Percentiles rank a stretch among this genome's conserved stretches.
Conservation (phyloP, 2,329 filamentous ascomycete genomes). For the Colletotrichum sp. region DNA sequence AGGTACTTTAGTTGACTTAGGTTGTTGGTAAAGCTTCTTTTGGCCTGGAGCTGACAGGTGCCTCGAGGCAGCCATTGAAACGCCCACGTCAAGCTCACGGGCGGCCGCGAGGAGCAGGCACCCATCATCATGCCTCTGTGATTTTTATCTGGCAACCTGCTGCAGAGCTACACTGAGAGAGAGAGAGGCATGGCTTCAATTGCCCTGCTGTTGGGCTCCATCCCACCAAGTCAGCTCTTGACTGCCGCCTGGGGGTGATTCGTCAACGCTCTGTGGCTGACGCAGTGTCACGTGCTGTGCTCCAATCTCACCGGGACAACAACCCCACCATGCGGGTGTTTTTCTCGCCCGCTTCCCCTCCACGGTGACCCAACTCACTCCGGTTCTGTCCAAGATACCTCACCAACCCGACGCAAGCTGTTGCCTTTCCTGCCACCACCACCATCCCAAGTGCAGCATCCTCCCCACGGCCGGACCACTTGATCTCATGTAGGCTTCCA, state of each 20-base stretch:
- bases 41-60: neutral
- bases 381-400: constrained; percentile 23
- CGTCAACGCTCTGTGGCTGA: constrained; percentile 23
- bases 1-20: neutral
- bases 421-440: constrained; percentile 20
- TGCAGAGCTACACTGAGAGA: neutral
- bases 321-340: constrained; percentile 27
- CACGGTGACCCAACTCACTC: constrained; percentile 22
- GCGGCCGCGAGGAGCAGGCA: neutral
- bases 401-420: constrained; percentile 21
- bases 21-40: neutral
- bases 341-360: constrained; percentile 25
- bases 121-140: neutral
- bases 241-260: constrained; percentile 18
- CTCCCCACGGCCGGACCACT: constrained; percentile 5
- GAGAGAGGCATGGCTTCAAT: neutral
- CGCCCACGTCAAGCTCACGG: neutral
- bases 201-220: neutral
- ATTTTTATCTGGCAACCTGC: neutral
- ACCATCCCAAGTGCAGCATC: constrained; percentile 18
- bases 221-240: neutral
- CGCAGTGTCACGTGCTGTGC: constrained; percentile 22
- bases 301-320: constrained; percentile 23
- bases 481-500: constrained; percentile 12
- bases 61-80: neutral